Conservation (phyloP, 768 basidiomycete species). For the Trametopsis cervina region DNA sequence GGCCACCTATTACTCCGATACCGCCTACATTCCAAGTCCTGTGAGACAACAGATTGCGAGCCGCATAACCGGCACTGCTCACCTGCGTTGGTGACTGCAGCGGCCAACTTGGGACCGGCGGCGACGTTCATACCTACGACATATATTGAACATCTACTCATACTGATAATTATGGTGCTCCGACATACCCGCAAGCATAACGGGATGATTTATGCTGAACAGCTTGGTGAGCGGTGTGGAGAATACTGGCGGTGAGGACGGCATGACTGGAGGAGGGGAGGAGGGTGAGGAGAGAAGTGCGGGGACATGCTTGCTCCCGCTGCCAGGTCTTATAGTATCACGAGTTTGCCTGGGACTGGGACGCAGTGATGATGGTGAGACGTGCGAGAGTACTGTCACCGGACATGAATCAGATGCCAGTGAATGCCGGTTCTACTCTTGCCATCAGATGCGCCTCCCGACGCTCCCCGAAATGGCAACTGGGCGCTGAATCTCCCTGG, state of each 20-base stretch:
- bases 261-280: conserved; percentile 39
- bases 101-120: conserved; percentile 78
- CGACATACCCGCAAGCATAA: conserved; percentile 65
- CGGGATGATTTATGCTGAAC: conserved; percentile 76
- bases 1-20: conserved; percentile 83
- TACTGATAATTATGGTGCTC: neutral
- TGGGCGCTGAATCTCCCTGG: neutral
- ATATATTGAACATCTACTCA: conserved; percentile 2
- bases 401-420: too few relatives aligned
- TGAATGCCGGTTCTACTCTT: conserved; percentile 1
- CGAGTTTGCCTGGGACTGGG: conserved; percentile 8
- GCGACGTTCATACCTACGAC: conserved; percentile 72
- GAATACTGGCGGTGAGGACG: conserved; percentile 59
- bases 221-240: conserved; percentile 67
- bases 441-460: conserved; percentile 5
- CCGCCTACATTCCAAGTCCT: conserved; percentile 38
- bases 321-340: neutral
- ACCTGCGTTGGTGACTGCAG: conserved; percentile 89
- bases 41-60: neutral
- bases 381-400: neutral
- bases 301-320: neutral
- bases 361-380: conserved; percentile 5
- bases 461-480: conserved; percentile 1
- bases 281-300: neutral
- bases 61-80: conserved; percentile 4